These are phyloP conservation scores for Kickxella alabastrina DNA, from an alignment of 192 early-diverging fungal genomes.

Conservation along the genomic window DNA sequence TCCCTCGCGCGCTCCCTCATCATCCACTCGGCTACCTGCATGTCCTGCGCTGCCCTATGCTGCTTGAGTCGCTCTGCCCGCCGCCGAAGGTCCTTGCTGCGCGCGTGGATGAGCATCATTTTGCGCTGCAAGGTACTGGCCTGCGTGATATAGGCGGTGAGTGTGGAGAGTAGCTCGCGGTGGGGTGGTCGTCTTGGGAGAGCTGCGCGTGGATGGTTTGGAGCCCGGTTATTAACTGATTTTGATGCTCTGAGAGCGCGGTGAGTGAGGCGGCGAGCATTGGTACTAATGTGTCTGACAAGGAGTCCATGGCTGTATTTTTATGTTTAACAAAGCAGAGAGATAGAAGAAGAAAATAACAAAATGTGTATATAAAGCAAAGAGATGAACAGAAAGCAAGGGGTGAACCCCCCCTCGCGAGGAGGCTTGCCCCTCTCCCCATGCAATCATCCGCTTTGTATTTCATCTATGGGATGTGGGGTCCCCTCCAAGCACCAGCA, in stretches of 20 bases:
- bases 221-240: slow-evolving; percentile 15
- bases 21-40: slow-evolving; percentile 30
- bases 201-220: slow-evolving; percentile 14
- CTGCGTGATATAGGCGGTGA: slow-evolving; percentile 38
- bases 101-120: slow-evolving; percentile 36
- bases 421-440: too few relatives aligned
- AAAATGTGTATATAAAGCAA: not conserved
- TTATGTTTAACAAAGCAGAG: too few relatives aligned
- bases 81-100: slow-evolving; percentile 31
- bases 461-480: too few relatives aligned
- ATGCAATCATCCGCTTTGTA: too few relatives aligned
- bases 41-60: slow-evolving; percentile 31
- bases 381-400: not conserved
- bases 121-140: slow-evolving; percentile 30
- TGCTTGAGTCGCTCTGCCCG: slow-evolving; percentile 28
- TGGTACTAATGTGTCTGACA: slow-evolving; percentile 12
- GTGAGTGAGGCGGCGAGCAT: slow-evolving; percentile 21
- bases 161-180: slow-evolving; percentile 29
- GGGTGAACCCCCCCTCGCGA: too few relatives aligned
- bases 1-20: slow-evolving; percentile 14
- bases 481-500: too few relatives aligned
- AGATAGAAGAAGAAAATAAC: not conserved
- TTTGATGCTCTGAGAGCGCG: slow-evolving; percentile 29
- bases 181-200: slow-evolving; percentile 2
- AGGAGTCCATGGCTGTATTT: slow-evolving; percentile 22